A percentile compares a stretch with the other conserved stretches of the same genome.
Evolutionary conservation across 768 basidiomycete species (phyloP).

Genomic region (Boletus pseudo-olivaceus): DNA sequence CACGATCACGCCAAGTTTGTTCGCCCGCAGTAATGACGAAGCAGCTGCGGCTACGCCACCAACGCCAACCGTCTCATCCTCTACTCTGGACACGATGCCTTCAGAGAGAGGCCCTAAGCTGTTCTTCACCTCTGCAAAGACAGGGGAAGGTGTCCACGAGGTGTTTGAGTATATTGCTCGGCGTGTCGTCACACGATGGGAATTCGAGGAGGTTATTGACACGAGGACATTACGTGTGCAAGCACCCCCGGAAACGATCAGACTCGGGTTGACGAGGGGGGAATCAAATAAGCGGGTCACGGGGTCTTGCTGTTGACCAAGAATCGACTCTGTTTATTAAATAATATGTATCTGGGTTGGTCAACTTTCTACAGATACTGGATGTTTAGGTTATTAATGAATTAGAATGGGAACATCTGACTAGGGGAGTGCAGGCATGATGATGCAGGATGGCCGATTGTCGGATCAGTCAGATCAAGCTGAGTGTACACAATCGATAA

Average conservation of each 20-base stretch:
- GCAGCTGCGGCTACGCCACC: conserved; percentile 9
- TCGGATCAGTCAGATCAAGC: background rate
- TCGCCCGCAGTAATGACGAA: conserved; percentile 35
- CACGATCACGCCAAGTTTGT: conserved; percentile 61
- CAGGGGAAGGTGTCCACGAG: conserved; percentile 64
- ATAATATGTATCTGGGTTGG: conserved; percentile 11
- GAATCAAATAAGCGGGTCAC: conserved; percentile 6
- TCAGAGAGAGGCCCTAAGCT: conserved; percentile 58
- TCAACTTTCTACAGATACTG: background rate
- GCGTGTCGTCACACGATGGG: conserved; percentile 61
- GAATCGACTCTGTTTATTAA: conserved; percentile 16
- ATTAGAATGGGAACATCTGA: background rate
- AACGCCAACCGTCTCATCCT: conserved; percentile 14
- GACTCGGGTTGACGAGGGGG: conserved; percentile 25
- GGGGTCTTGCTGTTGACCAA: conserved; percentile 20
- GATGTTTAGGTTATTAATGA: background rate
- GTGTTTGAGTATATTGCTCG: conserved; percentile 76
- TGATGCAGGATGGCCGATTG: background rate
- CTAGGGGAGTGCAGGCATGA: background rate
- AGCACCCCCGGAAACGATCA: conserved; percentile 39
- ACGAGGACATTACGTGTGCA: conserved; percentile 39
- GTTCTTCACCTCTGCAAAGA: conserved; percentile 78
- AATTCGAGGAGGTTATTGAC: conserved; percentile 60
- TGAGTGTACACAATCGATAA: background rate
- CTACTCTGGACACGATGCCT: conserved; percentile 10